These are phyloP conservation scores for Opeltia flavorubescens DNA, from an alignment of 495 filamentous ascomycete species.

Conservation along the genomic window DNA sequence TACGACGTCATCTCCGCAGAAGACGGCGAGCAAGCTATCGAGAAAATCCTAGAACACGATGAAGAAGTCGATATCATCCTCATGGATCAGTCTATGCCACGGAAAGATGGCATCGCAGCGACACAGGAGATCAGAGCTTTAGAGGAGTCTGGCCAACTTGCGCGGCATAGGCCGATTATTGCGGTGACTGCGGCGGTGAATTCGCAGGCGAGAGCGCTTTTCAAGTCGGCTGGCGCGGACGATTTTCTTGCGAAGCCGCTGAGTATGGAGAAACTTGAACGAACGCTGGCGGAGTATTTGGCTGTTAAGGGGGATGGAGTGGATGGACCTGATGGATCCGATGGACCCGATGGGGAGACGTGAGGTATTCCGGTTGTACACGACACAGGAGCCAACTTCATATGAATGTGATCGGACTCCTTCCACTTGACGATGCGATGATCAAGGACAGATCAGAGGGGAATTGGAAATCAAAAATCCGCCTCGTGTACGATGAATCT, in stretches of 20 bases:
- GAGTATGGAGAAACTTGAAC: slow-evolving; percentile 24
- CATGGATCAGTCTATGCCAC: slow-evolving; percentile 20
- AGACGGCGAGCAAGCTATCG: slow-evolving; percentile 44
- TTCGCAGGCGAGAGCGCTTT: slow-evolving; percentile 26
- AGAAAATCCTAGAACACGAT: slow-evolving; percentile 29
- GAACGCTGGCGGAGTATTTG: slow-evolving; percentile 5
- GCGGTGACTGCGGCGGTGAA: slow-evolving; percentile 35
- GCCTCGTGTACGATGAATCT: too few relatives aligned
- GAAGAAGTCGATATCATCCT: slow-evolving; percentile 18
- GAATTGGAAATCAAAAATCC: too few relatives aligned
- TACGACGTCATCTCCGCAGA: slow-evolving; percentile 28
- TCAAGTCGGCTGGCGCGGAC: slow-evolving; percentile 29
- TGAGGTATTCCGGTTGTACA: too few relatives aligned
- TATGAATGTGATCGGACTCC: too few relatives aligned
- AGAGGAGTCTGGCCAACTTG: slow-evolving; percentile 10
- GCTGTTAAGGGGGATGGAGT: background rate
- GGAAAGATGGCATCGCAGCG: slow-evolving; percentile 16
- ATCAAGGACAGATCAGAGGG: too few relatives aligned
- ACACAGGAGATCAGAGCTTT: slow-evolving; percentile 17
- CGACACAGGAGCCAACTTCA: too few relatives aligned
- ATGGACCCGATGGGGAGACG: too few relatives aligned
- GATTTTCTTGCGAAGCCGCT: slow-evolving; percentile 37
- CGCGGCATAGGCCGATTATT: slow-evolving; percentile 24
- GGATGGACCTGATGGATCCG: too few relatives aligned
- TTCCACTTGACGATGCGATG: too few relatives aligned